Evolutionary conservation across 768 basidiomycete species (phyloP), one percentile per base, ranked within the genome.

Genomic region (Mycena galericulata): DNA sequence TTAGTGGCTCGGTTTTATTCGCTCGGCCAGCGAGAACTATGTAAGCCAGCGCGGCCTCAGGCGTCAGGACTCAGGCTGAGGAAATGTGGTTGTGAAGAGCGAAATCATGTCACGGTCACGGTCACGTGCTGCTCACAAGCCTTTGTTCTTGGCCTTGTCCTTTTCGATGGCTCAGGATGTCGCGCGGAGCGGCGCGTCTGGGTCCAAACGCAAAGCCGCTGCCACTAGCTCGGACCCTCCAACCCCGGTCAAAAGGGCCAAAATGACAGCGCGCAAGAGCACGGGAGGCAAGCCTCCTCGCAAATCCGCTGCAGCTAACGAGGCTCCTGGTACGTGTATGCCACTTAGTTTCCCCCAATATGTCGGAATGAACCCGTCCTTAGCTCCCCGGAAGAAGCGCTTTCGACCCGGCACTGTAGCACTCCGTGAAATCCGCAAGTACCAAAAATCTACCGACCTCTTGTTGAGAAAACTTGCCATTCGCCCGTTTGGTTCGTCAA

Each of bases 371-470:
- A 17, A 5, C 6, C 32, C 14, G 22, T n/a, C n/a, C n/a, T 41
- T 53, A 64, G 68, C 64, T 32, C 63, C 59, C 18, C 38, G 76
- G 73, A 80, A 82, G 84, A 86, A 88, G 84, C 80, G 96, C n/a
- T 98, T 88, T 81, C 88, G 95, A 68, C 96, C 96, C 0, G 96
- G 96, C 11, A 97, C 95, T 4, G 89, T 93, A 65, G 96, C 96
- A 36, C 82, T 98, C 69, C 88, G 92, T 47, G 96, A 98, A 82
- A 97, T 98, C 57, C 87, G 97, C 74, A 94, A 92, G 77, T 98
- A 98, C 79, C 96, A 98, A 78, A 95, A 94, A 78, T 92, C 90
- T 73, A 98, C 96, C 9, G 96, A 97, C 76, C 83, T 98, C 46
- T 83, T 98, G 67, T 82, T 98, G 64, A 88, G 89, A 71, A 97